Percentiles rank a stretch among this genome's conserved stretches.
Evolutionary conservation across 192 early-diverging fungal species (phyloP).

Genomic region (Coemansia sp.): DNA sequence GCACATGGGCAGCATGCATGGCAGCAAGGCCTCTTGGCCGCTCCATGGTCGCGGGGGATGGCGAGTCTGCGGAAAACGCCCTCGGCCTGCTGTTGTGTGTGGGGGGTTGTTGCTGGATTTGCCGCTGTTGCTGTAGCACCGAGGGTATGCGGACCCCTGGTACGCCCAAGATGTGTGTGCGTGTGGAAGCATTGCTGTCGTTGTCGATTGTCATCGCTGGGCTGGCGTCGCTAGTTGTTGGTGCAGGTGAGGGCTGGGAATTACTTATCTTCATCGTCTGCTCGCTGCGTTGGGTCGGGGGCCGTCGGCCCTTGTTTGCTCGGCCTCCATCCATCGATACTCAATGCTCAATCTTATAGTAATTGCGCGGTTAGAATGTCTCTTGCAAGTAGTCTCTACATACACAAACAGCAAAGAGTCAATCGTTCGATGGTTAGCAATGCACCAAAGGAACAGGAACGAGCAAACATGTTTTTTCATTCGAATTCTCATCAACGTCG

Average conservation of each 20-base stretch:
- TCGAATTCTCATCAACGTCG: no score
- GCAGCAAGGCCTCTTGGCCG: not conserved
- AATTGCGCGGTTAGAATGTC: no score
- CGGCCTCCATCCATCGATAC: conserved; percentile 1
- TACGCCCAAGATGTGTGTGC: conserved; percentile 35
- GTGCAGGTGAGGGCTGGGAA: not conserved
- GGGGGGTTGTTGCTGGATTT: not conserved
- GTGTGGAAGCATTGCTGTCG: conserved; percentile 38
- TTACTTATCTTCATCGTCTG: not conserved
- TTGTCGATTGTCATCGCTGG: conserved; percentile 33
- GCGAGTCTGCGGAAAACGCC: conserved; percentile 4
- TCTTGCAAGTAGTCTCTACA: not conserved
- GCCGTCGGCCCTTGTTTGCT: not conserved
- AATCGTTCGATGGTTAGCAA: not conserved
- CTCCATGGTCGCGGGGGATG: not conserved
- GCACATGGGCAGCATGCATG: conserved; percentile 3
- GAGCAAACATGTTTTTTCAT: no score
- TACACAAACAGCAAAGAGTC: not conserved
- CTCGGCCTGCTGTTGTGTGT: not conserved
- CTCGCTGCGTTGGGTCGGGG: not conserved
- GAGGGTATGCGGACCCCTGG: conserved; percentile 22
- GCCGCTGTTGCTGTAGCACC: not conserved
- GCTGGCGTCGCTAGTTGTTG: conserved; percentile 7
- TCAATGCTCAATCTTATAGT: not conserved
- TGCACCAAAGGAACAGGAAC: no score